Percentiles rank a stretch among this genome's conserved stretches.
Conservation (phyloP, 371 early-diverging fungal species). For the Apophysomyces ossiformis region DNA sequence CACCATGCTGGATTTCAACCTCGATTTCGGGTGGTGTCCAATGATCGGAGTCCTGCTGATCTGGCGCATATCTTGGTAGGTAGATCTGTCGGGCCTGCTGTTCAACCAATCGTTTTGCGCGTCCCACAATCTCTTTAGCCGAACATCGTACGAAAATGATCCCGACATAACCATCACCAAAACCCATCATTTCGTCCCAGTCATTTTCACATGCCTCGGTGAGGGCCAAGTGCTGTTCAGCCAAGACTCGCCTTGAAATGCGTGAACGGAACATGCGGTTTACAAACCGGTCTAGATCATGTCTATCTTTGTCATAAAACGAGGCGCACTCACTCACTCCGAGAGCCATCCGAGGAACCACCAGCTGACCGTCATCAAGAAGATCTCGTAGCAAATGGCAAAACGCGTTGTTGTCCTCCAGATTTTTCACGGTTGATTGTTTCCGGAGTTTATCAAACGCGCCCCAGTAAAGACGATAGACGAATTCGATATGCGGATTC, state of each 20-base stretch:
- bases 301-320: slow-evolving; percentile 36
- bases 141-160: slow-evolving; percentile 64
- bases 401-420: slow-evolving; percentile 78
- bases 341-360: slow-evolving; percentile 85
- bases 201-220: slow-evolving; percentile 63
- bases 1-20: slow-evolving; percentile 27
- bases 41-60: background rate
- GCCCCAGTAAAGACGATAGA: slow-evolving; percentile 89
- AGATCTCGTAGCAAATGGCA: slow-evolving; percentile 73
- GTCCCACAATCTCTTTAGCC: slow-evolving; percentile 53
- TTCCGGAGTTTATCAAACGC: slow-evolving; percentile 83
- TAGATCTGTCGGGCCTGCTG: slow-evolving; percentile 16
- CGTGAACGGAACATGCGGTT: slow-evolving; percentile 87
- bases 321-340: slow-evolving; percentile 82
- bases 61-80: background rate
- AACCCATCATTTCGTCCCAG: slow-evolving; percentile 39
- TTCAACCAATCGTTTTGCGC: slow-evolving; percentile 33
- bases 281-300: slow-evolving; percentile 79
- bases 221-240: slow-evolving; percentile 91
- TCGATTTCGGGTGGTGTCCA: slow-evolving; percentile 29
- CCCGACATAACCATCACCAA: slow-evolving; percentile 60
- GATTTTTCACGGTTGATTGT: slow-evolving; percentile 66
- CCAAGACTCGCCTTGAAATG: slow-evolving; percentile 91
- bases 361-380: slow-evolving; percentile 79
- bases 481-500: slow-evolving; percentile 87